Conservation (phyloP, 306 rosid genomes). For the Arachis hypogaea region DNA sequence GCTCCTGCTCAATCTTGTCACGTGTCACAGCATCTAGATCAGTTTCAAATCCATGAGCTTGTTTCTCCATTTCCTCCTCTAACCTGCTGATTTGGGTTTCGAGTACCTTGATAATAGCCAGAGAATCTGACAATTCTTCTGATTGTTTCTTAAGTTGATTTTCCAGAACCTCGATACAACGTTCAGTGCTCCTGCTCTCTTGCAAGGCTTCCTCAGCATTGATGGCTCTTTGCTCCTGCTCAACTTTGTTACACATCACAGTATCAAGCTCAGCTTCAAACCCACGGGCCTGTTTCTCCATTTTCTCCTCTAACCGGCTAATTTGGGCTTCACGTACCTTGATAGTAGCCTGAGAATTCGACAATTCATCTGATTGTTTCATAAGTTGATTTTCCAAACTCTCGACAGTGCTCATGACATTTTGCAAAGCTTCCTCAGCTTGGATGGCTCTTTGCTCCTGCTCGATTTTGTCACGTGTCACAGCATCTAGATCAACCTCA, state of each 20-base stretch:
- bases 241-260: conserved; percentile 54
- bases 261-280: conserved; percentile 67
- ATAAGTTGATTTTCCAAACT: conserved; percentile 62
- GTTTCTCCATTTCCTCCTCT: conserved; percentile 84
- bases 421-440: conserved; percentile 48
- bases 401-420: conserved; percentile 32
- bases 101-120: conserved; percentile 61
- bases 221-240: conserved; percentile 84
- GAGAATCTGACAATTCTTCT: conserved; percentile 66
- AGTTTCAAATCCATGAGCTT: conserved; percentile 67
- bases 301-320: conserved; percentile 59
- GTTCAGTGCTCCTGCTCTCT: too few species aligned
- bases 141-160: conserved; percentile 62
- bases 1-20: conserved; percentile 90
- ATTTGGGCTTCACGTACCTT: conserved; percentile 55
- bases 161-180: conserved; percentile 54
- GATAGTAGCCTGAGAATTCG: conserved; percentile 55
- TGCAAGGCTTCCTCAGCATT: conserved; percentile 61
- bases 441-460: conserved; percentile 80
- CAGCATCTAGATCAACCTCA: conserved; percentile 61
- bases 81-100: conserved; percentile 61
- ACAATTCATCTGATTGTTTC: conserved; percentile 53
- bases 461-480: conserved; percentile 58
- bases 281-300: conserved; percentile 58
- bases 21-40: conserved; percentile 65